Conservation (phyloP, 768 basidiomycete species). For the Mycena galopus region DNA sequence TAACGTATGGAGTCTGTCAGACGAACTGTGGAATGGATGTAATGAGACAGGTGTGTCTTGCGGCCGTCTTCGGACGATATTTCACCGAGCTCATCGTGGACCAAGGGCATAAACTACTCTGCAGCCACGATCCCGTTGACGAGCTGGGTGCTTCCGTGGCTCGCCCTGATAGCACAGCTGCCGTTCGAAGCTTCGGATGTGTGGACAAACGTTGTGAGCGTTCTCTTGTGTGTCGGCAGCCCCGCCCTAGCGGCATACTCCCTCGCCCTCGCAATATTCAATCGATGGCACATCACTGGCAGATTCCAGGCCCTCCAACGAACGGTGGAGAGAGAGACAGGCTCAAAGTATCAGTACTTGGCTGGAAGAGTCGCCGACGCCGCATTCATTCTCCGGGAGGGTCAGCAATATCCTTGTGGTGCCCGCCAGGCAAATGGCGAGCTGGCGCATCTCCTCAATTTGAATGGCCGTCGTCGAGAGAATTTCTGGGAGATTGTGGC, state of each 20-base stretch:
- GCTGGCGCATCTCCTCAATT: slow-evolving; percentile 19
- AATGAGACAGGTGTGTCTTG: slow-evolving; percentile 15
- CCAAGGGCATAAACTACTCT: slow-evolving; percentile 8
- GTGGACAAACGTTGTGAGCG: slow-evolving; percentile 28
- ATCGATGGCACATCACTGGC: slow-evolving; percentile 20
- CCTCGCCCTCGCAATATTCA: slow-evolving; percentile 30
- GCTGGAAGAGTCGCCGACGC: slow-evolving; percentile 9
- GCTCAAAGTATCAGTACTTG: slow-evolving; percentile 2
- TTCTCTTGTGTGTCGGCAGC: slow-evolving; percentile 25
- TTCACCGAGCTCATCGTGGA: background rate
- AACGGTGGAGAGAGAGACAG: slow-evolving; percentile 3
- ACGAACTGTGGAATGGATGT: slow-evolving; percentile 9
- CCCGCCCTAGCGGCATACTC: slow-evolving; percentile 34
- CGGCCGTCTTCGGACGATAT: background rate
- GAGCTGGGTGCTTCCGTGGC: slow-evolving; percentile 36
- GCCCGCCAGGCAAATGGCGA: slow-evolving; percentile 27
- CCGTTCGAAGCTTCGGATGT: slow-evolving; percentile 32
- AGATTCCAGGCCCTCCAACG: slow-evolving; percentile 15
- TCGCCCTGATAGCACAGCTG: slow-evolving; percentile 35
- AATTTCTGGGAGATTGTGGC: slow-evolving; percentile 25
- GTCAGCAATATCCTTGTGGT: slow-evolving; percentile 31
- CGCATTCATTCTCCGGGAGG: slow-evolving; percentile 24
- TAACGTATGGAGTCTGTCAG: slow-evolving; percentile 18
- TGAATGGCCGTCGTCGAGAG: slow-evolving; percentile 12
- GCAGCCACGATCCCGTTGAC: slow-evolving; percentile 14